Conservation (phyloP, 176 grass and related monocot species). For the Lolium rigidum region DNA sequence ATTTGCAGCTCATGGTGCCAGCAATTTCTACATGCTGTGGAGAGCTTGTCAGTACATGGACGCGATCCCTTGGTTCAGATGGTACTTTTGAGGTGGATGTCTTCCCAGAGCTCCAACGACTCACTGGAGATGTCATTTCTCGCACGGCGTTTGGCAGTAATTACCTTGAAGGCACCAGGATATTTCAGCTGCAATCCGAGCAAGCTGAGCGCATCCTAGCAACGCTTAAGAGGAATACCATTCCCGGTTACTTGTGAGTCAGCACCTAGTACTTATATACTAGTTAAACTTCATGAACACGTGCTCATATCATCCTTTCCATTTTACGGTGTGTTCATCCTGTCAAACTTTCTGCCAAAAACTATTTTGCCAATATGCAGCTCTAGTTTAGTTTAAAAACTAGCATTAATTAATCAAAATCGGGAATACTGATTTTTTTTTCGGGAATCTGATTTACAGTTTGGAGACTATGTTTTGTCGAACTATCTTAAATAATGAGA, state of each 20-base stretch:
- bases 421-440: background rate
- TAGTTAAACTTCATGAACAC: background rate
- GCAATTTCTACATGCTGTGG: background rate
- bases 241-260: conserved; percentile 16
- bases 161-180: conserved; percentile 10
- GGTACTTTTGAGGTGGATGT: conserved; percentile 2
- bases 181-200: conserved; percentile 6
- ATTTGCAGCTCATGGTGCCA: conserved; percentile 23
- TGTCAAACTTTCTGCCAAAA: background rate
- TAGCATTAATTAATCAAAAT: background rate
- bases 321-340: background rate
- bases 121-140: conserved; percentile 18
- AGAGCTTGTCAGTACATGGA: conserved; percentile 21
- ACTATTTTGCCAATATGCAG: background rate
- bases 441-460: background rate
- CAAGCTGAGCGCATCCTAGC: background rate
- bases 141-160: conserved; percentile 6
- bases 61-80: background rate
- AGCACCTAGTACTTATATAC: background rate
- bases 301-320: background rate
- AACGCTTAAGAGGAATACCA: background rate
- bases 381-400: background rate
- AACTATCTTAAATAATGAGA: background rate
- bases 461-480: background rate
- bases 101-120: background rate